Percentiles rank a stretch among this genome's conserved stretches.
Conservation (phyloP, 2,329 filamentous ascomycete species). For the Alternaria angustiovoidea region DNA sequence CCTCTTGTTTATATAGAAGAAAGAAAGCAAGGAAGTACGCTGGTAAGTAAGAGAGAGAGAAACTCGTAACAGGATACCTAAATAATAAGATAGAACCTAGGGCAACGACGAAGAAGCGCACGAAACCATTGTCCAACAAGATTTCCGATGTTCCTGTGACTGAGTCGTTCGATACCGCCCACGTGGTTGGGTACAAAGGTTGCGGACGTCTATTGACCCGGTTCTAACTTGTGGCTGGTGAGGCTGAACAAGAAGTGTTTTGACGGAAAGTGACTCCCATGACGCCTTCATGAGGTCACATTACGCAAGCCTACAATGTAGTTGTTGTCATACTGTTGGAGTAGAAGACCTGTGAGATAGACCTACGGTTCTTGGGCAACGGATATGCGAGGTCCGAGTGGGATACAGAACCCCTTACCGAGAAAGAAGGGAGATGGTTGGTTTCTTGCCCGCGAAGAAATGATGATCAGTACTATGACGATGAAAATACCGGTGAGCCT, state of each 20-base stretch:
- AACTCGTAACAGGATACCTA: no score
- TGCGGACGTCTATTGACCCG: neutral
- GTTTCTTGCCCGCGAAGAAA: neutral
- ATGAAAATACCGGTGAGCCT: neutral
- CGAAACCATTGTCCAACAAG: neutral
- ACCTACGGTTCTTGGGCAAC: neutral
- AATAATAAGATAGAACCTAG: neutral
- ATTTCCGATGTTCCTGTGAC: neutral
- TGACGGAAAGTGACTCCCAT: neutral
- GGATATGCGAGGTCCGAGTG: neutral
- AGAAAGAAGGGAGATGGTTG: neutral
- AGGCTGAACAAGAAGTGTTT: neutral
- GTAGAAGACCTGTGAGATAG: neutral
- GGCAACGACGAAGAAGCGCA: neutral
- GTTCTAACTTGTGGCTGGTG: neutral
- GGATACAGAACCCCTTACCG: neutral
- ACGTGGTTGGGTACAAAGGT: neutral
- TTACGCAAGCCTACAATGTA: no score
- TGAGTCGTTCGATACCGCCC: neutral
- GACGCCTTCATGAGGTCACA: neutral
- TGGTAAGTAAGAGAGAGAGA: no score
- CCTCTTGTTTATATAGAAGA: no score
- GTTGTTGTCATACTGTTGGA: no score
- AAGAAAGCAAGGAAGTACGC: no score
- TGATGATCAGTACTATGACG: neutral